phyloP scores from a whole-genome alignment of 495 filamentous ascomycete species.

The Aspergillus homomorphus region DNA sequence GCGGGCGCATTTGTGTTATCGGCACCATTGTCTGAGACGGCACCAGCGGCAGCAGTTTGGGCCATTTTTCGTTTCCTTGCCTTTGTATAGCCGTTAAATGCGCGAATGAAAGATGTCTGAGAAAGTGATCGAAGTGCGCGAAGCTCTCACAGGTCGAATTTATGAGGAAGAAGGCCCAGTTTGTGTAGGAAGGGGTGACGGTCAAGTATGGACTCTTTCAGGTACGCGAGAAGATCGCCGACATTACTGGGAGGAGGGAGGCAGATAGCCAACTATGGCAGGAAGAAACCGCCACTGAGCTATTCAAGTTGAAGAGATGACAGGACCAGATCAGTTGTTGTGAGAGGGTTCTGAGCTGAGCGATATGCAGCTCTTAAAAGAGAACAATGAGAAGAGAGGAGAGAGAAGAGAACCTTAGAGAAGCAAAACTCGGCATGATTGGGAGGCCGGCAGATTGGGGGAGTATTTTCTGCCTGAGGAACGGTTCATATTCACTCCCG shows the following conservation, averaged over 20 bases:
- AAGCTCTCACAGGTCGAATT: neutral
- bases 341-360: neutral
- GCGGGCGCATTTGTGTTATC: constrained; percentile 20
- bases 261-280: neutral
- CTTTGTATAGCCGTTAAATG: neutral
- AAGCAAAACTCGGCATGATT: neutral
- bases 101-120: neutral
- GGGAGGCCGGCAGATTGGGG: neutral
- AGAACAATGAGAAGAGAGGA: neutral
- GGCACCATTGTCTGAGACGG: constrained; percentile 3
- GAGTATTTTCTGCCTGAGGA: neutral
- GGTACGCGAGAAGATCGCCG: constrained; percentile 6
- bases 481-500: constrained; percentile 4
- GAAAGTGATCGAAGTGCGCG: neutral
- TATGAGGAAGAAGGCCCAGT: neutral
- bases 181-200: neutral
- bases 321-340: neutral
- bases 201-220: constrained; percentile 5
- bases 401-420: neutral
- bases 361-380: neutral
- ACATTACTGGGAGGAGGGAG: neutral
- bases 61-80: constrained; percentile 15
- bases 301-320: neutral
- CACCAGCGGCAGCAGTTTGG: constrained; percentile 8
- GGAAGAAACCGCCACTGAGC: neutral